phyloP scores from a whole-genome alignment of 306 rosid species.

The Gleditsia sinensis region DNA sequence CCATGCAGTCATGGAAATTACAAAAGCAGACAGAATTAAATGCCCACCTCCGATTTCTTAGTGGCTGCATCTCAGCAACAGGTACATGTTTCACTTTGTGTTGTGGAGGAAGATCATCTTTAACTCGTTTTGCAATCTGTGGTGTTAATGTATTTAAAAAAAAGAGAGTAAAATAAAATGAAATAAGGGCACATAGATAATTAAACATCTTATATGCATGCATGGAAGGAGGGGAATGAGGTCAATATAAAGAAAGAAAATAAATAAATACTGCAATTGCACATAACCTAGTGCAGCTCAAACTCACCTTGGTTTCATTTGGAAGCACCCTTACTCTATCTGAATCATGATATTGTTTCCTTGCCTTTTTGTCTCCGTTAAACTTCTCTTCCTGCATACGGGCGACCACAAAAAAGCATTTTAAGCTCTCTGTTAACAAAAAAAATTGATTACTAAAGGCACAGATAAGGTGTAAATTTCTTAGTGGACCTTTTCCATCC shows the following conservation, averaged over 20 bases:
- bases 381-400: slow-evolving; percentile 58
- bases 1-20: slow-evolving; percentile 1
- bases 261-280: slow-evolving; percentile 6
- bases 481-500: slow-evolving; percentile 50
- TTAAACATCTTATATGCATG: slow-evolving; percentile 11
- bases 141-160: neutral
- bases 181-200: slow-evolving; percentile 28
- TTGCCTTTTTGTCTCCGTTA: slow-evolving; percentile 48
- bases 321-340: slow-evolving; percentile 57
- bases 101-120: slow-evolving; percentile 50
- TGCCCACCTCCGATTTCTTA: slow-evolving; percentile 64
- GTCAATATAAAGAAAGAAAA: slow-evolving; percentile 28
- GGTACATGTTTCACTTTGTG: slow-evolving; percentile 47
- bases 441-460: slow-evolving; percentile 4
- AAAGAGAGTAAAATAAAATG: slow-evolving; percentile 24
- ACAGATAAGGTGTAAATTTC: slow-evolving; percentile 25
- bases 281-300: slow-evolving; percentile 29
- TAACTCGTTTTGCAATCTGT: slow-evolving; percentile 63
- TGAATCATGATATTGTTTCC: slow-evolving; percentile 43
- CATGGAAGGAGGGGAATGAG: slow-evolving; percentile 5
- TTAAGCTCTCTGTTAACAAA: slow-evolving; percentile 26
- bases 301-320: slow-evolving; percentile 70
- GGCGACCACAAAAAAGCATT: slow-evolving; percentile 26
- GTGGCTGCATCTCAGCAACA: slow-evolving; percentile 49
- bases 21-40: neutral